phyloP scores from a whole-genome alignment of 345 rosid genomes.

The Gossypium ekmanianum region DNA sequence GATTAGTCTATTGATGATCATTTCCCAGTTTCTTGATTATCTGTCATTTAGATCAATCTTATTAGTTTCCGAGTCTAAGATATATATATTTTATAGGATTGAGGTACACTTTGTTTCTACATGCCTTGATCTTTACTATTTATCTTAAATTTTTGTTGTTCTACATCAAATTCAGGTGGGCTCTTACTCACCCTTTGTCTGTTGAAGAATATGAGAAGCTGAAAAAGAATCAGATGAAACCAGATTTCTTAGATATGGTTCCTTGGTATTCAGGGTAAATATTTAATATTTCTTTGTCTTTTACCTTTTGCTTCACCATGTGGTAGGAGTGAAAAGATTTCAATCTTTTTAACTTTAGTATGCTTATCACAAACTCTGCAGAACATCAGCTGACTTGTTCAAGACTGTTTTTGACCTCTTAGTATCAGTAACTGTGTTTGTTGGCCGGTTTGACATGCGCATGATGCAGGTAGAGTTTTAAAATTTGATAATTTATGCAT shows the following conservation, averaged over 20 bases:
- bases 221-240: constrained; percentile 86
- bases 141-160: background rate
- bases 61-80: background rate
- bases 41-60: background rate
- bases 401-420: constrained; percentile 96
- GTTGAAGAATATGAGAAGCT: constrained; percentile 71
- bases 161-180: constrained; percentile 64
- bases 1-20: background rate
- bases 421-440: constrained; percentile 94
- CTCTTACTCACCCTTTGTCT: constrained; percentile 84
- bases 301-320: background rate
- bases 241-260: constrained; percentile 96
- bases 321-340: background rate
- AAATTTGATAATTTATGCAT: constrained; percentile 2
- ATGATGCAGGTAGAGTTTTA: constrained; percentile 83
- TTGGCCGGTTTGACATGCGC: constrained; percentile 99
- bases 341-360: constrained; percentile 20
- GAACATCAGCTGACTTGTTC: constrained; percentile 97
- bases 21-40: background rate
- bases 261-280: constrained; percentile 99
- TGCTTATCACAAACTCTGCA: constrained; percentile 41
- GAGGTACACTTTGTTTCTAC: constrained; percentile 6
- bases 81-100: constrained; percentile 1
- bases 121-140: background rate
- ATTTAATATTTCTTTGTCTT: constrained; percentile 13